phyloP scores from a whole-genome alignment of 2,329 filamentous ascomycete species.

The Penicillium griseofulvum region DNA sequence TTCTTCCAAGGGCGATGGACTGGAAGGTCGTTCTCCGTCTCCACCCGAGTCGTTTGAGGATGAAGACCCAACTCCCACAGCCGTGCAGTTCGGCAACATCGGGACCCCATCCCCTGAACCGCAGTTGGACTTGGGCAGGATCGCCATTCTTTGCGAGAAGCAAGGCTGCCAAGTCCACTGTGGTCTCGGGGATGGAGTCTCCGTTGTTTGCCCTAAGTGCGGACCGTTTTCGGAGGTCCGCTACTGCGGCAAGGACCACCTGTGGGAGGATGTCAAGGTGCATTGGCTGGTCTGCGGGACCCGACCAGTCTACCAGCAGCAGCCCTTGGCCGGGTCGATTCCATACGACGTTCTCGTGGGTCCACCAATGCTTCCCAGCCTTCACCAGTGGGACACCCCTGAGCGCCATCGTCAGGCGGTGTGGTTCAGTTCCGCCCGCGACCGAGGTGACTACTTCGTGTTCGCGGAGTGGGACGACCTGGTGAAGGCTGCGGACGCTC shows the following conservation, averaged over 20 bases:
- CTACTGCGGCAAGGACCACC: slow-evolving; percentile 40
- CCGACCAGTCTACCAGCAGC: slow-evolving; percentile 18
- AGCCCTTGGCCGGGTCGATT: slow-evolving; percentile 21
- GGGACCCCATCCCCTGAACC: background rate
- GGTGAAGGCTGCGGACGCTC: slow-evolving; percentile 7
- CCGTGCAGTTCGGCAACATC: background rate
- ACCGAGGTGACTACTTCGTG: slow-evolving; percentile 37
- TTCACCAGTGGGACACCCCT: slow-evolving; percentile 30
- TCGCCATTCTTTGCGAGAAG: slow-evolving; percentile 20
- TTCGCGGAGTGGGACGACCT: slow-evolving; percentile 30
- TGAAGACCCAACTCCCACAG: background rate
- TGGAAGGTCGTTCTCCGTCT: slow-evolving; percentile 1
- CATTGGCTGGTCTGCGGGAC: slow-evolving; percentile 36
- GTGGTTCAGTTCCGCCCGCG: slow-evolving; percentile 25
- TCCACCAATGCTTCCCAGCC: slow-evolving; percentile 27
- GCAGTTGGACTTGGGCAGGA: background rate
- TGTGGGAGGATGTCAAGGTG: slow-evolving; percentile 33
- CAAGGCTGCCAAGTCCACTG: slow-evolving; percentile 31
- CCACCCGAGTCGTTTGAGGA: background rate
- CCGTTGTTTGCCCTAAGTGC: slow-evolving; percentile 41
- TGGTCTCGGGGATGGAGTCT: slow-evolving; percentile 29
- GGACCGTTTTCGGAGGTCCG: slow-evolving; percentile 39
- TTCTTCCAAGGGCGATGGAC: background rate
- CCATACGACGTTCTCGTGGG: slow-evolving; percentile 17
- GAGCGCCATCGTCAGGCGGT: slow-evolving; percentile 40